A percentile compares a stretch with the other conserved stretches of the same genome.
These are phyloP conservation scores for Thelonectria rubi DNA, from an alignment of 2,329 filamentous ascomycete genomes.

Conservation along the genomic window DNA sequence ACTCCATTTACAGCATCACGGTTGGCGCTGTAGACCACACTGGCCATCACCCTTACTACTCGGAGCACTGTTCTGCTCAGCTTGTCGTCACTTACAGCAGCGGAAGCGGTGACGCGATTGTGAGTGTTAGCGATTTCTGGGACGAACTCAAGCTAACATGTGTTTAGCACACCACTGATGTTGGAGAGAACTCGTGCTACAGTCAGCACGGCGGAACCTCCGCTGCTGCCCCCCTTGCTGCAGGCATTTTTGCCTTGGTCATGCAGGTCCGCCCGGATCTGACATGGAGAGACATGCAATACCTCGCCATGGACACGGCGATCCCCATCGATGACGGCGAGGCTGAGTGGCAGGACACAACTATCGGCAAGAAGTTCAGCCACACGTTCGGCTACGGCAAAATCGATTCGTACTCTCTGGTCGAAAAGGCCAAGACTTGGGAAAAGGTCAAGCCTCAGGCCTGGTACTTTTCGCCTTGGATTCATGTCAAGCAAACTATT, in stretches of 20 bases:
- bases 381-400: conserved; percentile 97
- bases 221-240: conserved; percentile 90
- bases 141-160: conserved; percentile 21
- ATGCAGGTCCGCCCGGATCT: conserved; percentile 86
- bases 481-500: conserved; percentile 85
- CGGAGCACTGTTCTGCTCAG: conserved; percentile 94
- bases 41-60: conserved; percentile 93
- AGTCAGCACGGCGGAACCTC: conserved; percentile 91
- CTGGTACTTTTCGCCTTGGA: conserved; percentile 94
- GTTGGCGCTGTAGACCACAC: conserved; percentile 91
- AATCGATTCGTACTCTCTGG: conserved; percentile 85
- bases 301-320: conserved; percentile 85
- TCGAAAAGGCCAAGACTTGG: conserved; percentile 87
- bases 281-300: conserved; percentile 94
- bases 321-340: conserved; percentile 76
- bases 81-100: conserved; percentile 97
- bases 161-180: conserved; percentile 87
- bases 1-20: conserved; percentile 98
- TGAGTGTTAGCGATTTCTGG: conserved; percentile 48
- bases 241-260: conserved; percentile 89
- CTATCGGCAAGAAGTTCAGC: conserved; percentile 85
- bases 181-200: conserved; percentile 83
- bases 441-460: conserved; percentile 91
- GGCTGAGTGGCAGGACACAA: conserved; percentile 83
- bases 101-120: conserved; percentile 85